Base-by-base conservation (phyloP, 2,329 filamentous ascomycete species). In the Xylariaceae sp. region DNA sequence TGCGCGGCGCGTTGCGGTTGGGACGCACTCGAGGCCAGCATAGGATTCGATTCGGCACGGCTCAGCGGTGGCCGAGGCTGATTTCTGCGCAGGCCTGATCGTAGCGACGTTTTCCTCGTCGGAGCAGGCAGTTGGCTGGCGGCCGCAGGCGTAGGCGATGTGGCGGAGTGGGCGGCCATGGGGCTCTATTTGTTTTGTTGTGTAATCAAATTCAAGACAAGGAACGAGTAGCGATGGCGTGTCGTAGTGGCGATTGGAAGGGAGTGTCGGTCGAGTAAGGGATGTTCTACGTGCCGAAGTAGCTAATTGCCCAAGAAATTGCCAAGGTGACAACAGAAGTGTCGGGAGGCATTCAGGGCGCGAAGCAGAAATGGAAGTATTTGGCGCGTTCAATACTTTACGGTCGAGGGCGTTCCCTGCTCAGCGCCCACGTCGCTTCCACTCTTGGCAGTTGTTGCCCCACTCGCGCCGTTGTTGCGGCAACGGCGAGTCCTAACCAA, bases 91-190 rank as follows among this genome's bases (percentile, higher is more conserved):
- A 74, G 55, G 24, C 68, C 67, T 43, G 77, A 75, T 43, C 75
- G 62, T 39, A 74, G 62, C 4, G 75, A 77, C 7, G 70, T 68
- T 47, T 73, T 68, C 50, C 75, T 57, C 19, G 63, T 60, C 11
- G 69, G 50, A 37, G 55, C 62, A 33, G 59, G 63, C 48, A 63
- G 65, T 48, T 67, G 61, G 45, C 58, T 63, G 15, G 64, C 61
- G 44, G 63, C 67, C 50, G 70, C 60, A 19, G 75, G 72, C 8
- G 73, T 75, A n/a, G n/a, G n/a, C 22, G 75, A 72, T 5, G 73
- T 76, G 44, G 52, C 43, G 18, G 44, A 51, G 33, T 45, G 44
- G 18, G 50, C 43, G 29, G 50, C 42, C 55, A 56, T 55, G 37
- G 19, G 36, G 33, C 33, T 43, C 36, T 38, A 37, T 41, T 17